Percentiles rank a stretch among this genome's conserved stretches.
Conservation (phyloP, 768 basidiomycete genomes). For the Amanita inopinata region DNA sequence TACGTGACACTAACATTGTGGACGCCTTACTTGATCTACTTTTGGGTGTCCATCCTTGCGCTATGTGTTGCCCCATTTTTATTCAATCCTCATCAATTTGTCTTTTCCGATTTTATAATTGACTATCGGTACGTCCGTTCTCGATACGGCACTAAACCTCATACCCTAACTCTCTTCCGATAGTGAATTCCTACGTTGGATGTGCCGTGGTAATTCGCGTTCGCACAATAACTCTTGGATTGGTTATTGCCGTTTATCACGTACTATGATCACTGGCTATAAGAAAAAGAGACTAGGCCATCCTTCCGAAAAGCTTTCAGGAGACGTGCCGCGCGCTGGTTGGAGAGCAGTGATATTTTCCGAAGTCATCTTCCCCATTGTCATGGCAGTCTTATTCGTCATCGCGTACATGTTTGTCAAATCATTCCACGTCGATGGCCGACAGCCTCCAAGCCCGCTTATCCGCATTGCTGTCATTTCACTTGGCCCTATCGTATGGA, state of each 20-base stretch:
- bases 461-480: slow-evolving; percentile 91
- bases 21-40: slow-evolving; percentile 92
- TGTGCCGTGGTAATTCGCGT: slow-evolving; percentile 96
- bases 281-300: slow-evolving; percentile 96
- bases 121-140: slow-evolving; percentile 65
- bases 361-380: slow-evolving; percentile 77
- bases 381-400: slow-evolving; percentile 79
- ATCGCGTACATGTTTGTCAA: slow-evolving; percentile 91
- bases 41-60: slow-evolving; percentile 92
- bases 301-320: slow-evolving; percentile 94
- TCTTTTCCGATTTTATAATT: slow-evolving; percentile 92
- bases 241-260: slow-evolving; percentile 94
- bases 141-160: neutral
- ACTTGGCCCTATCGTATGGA: slow-evolving; percentile 92
- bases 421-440: slow-evolving; percentile 65
- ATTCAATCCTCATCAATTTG: slow-evolving; percentile 99
- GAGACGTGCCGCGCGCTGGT: slow-evolving; percentile 87
- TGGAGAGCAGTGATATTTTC: slow-evolving; percentile 88
- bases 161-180: slow-evolving; percentile 12
- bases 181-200: slow-evolving; percentile 97
- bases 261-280: slow-evolving; percentile 99
- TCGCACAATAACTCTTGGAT: slow-evolving; percentile 99
- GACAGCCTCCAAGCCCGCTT: slow-evolving; percentile 68
- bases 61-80: slow-evolving; percentile 94
- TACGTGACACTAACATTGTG: slow-evolving; percentile 90